Evolutionary conservation across 75 land plant genomes (phyloP).

Genomic region (Isoetes taiwanensis): DNA sequence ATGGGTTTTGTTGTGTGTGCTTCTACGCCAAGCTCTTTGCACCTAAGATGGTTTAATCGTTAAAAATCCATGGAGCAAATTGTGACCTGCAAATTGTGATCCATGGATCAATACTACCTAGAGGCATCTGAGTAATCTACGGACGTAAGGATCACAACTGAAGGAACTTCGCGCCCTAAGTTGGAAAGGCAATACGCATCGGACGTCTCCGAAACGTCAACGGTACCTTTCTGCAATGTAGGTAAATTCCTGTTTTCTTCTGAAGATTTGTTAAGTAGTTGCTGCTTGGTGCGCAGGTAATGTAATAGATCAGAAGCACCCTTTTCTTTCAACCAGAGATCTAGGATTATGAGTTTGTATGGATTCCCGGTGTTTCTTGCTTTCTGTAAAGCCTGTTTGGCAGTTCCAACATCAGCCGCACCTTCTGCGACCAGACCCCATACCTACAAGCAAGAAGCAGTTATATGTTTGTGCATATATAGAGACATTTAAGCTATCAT

Average conservation of each 20-base stretch:
- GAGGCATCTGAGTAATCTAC: slow-evolving; percentile 21
- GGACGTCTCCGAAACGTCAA: too few species aligned
- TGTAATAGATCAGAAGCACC: slow-evolving; percentile 20
- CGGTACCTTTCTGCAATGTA: too few species aligned
- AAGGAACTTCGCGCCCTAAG: slow-evolving; percentile 11
- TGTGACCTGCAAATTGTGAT: too few species aligned
- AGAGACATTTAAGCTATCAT: too few species aligned
- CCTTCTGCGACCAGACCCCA: slow-evolving; percentile 24
- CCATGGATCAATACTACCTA: slow-evolving; percentile 18
- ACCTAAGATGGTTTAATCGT: slow-evolving; percentile 5
- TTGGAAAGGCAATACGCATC: too few species aligned
- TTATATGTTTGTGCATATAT: too few species aligned
- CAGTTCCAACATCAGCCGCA: slow-evolving; percentile 18
- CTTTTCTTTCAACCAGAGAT: slow-evolving; percentile 24
- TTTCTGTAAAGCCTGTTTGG: slow-evolving; percentile 9
- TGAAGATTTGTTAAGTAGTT: slow-evolving; percentile 6
- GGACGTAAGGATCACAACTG: slow-evolving; percentile 26
- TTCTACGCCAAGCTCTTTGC: slow-evolving; percentile 22
- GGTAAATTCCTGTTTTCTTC: too few species aligned
- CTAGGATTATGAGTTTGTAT: slow-evolving; percentile 17
- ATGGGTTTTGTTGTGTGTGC: slow-evolving; percentile 25
- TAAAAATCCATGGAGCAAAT: too few species aligned
- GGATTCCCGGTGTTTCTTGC: slow-evolving; percentile 12
- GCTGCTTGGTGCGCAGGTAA: slow-evolving; percentile 10
- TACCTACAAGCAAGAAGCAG: slow-evolving; percentile 4